Evolutionary conservation across 768 basidiomycete species (phyloP), one percentile per base, ranked within the genome.

Genomic region (Paxillus ammoniavirescens): DNA sequence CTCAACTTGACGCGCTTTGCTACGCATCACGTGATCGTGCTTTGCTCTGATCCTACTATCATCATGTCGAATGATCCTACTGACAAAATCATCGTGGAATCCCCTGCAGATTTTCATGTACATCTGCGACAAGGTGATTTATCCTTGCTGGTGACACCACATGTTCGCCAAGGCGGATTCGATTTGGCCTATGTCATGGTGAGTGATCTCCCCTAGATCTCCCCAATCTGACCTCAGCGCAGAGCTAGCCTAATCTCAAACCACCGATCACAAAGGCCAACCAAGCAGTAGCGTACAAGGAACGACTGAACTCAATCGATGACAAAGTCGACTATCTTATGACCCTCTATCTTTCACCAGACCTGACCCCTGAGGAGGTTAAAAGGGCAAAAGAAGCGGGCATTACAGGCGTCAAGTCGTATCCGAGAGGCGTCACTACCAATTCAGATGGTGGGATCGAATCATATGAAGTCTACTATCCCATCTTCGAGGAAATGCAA

Each of bases 401-500:
- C 17, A 82, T 99, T 57, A 81, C 80, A 43, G 82, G 96, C 38
- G 92, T 99, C 61, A 98, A 99, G 72, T 94, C 91, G 14, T 99
- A 99, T 69, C 97, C 97, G 45, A 80, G 91, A 55, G 97, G 97
- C 9, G 96, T 99, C 4, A 99, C 97, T 21, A 99, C 97, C 35
- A 96, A 98, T 70, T 95, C 92, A 12, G 92, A 94, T 53, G 86
- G 91, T 33, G 97, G 97, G 7, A 96, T 98, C 59, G 96, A 98
- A 69, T 92, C 92, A 13, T 98, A 98, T 62, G 90, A 91, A 61
- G 78, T 82, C 1, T 99, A 96, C 68, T 97, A 98, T 70, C 87
- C 89, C 17, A 82, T 97, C 31, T 98, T 99, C 66, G 84, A 84
- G 62, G 90, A 86, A 36, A 98, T 98, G 95, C 85, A 98, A 73